Percentiles rank a stretch among this genome's conserved stretches.
Conservation (phyloP, 75 land plant genomes). For the Selaginella tamariscina region DNA sequence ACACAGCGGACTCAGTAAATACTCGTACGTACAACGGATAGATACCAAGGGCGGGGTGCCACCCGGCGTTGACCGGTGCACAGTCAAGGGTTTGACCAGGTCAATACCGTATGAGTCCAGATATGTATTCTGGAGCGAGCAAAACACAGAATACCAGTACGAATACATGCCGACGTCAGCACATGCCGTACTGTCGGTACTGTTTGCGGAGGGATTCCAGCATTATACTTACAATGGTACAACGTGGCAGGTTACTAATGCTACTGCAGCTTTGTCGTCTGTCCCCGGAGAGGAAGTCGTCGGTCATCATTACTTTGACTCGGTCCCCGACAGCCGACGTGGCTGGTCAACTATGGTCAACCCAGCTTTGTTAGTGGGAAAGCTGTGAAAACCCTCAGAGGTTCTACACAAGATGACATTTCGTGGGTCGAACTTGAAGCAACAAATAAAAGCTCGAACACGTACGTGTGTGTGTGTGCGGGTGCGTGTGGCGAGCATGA, state of each 20-base stretch:
- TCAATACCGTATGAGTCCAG: background rate
- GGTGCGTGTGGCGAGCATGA: too few species aligned
- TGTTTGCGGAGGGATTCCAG: background rate
- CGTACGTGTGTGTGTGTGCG: background rate
- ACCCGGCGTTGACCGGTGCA: background rate
- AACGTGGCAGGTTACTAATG: background rate
- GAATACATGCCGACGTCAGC: background rate
- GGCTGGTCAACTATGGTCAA: background rate
- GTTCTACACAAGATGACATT: background rate
- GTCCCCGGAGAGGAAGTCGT: background rate
- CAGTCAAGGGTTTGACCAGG: background rate
- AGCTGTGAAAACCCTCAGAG: background rate
- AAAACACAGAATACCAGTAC: background rate
- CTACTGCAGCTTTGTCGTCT: background rate
- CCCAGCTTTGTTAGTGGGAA: background rate
- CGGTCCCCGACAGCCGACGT: background rate
- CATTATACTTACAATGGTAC: background rate
- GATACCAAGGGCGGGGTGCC: background rate
- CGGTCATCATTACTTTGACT: background rate
- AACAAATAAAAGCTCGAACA: background rate
- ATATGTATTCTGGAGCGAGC: background rate
- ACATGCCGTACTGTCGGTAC: background rate
- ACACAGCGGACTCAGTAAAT: background rate
- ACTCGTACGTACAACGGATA: background rate
- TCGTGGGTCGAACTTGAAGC: background rate